phyloP scores from a whole-genome alignment of 371 early-diverging fungal genomes.

The Umbelopsis sp. region DNA sequence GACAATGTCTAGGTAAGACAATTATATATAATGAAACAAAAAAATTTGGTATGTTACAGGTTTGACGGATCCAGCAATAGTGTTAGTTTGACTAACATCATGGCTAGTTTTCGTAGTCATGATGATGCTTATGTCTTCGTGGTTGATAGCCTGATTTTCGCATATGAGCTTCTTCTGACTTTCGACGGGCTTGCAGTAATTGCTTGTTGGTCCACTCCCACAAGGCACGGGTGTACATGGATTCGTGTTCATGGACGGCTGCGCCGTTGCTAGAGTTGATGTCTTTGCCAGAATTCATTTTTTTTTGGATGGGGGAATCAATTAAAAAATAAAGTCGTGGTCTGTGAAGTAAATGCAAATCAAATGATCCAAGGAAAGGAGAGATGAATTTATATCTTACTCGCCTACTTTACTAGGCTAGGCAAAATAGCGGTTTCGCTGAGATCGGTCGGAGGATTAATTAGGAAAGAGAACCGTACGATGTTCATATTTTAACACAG shows the following conservation, averaged over 20 bases:
- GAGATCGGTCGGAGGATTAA: slow-evolving; percentile 9
- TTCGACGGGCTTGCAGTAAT: neutral
- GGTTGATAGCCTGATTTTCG: neutral
- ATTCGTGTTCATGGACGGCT: neutral
- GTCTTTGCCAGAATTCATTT: neutral
- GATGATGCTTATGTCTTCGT: neutral
- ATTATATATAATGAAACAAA: too few species aligned
- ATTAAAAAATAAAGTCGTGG: too few species aligned
- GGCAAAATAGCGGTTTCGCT: neutral
- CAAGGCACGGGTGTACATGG: neutral
- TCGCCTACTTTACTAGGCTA: too few species aligned
- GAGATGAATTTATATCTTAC: too few species aligned
- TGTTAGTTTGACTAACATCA: neutral
- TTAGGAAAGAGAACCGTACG: neutral
- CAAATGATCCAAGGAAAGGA: too few species aligned
- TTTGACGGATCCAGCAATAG: too few species aligned
- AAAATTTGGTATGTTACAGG: too few species aligned
- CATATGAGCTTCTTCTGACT: neutral
- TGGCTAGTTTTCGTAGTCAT: neutral
- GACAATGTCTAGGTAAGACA: too few species aligned
- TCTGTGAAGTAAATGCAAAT: too few species aligned
- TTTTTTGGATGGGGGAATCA: neutral
- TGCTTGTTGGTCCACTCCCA: slow-evolving; percentile 9
- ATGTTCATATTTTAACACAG: neutral
- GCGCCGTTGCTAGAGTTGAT: neutral